These are phyloP conservation scores for Trypanosoma rangeli DNA, from an alignment of 208 protist genomes.

Conservation along the genomic window DNA sequence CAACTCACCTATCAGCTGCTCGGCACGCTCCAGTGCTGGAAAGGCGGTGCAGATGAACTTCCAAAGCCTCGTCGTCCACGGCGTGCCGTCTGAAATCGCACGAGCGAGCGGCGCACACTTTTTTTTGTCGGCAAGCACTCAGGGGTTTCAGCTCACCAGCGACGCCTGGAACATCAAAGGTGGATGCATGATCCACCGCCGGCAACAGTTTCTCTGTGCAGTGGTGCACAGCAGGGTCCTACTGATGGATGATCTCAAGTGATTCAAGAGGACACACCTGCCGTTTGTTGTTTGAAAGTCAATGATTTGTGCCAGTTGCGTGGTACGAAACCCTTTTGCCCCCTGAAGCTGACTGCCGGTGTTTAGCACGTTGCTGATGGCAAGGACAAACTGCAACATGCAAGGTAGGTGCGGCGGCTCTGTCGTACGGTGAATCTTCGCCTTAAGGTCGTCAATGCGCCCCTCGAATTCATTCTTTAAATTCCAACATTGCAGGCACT, in stretches of 20 bases:
- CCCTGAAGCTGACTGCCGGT: conserved; percentile 66
- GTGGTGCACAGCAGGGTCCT: conserved; percentile 42
- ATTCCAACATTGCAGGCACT: conserved; percentile 73
- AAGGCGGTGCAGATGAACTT: conserved; percentile 58
- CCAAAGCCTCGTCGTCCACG: conserved; percentile 57
- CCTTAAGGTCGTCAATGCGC: conserved; percentile 50
- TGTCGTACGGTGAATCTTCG: conserved; percentile 44
- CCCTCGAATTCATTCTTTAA: conserved; percentile 56
- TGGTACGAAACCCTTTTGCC: conserved; percentile 75
- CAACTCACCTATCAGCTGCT: conserved; percentile 49
- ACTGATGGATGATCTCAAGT: conserved; percentile 38
- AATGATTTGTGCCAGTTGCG: conserved; percentile 65
- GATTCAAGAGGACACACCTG: conserved; percentile 61
- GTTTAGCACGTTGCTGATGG: conserved; percentile 82
- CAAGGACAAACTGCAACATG: conserved; percentile 58
- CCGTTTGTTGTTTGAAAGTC: conserved; percentile 67
- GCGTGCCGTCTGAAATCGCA: conserved; percentile 48
- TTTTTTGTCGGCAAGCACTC: conserved; percentile 39
- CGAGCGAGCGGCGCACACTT: conserved; percentile 52
- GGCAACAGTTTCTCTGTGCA: conserved; percentile 61
- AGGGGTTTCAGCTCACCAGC: conserved; percentile 52
- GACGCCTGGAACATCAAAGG: conserved; percentile 59
- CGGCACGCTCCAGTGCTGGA: conserved; percentile 41
- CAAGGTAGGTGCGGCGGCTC: conserved; percentile 46
- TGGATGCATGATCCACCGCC: conserved; percentile 40